These are phyloP conservation scores for Acer yangbiense DNA, from an alignment of 345 rosid genomes.

Conservation along the genomic window DNA sequence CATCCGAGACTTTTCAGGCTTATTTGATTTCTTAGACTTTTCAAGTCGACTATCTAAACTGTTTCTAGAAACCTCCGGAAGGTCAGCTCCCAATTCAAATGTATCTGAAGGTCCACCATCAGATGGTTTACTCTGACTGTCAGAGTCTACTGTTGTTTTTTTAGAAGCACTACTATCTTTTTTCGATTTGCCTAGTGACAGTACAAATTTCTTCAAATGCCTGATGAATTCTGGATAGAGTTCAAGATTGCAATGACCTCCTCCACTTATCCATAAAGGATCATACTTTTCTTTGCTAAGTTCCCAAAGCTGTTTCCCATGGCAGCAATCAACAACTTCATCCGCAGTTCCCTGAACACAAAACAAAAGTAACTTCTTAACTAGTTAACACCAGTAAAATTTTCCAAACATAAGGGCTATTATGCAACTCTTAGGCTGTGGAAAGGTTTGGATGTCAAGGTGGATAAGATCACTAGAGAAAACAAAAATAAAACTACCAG, in stretches of 20 bases:
- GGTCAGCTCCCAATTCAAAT: slow-evolving; percentile 64
- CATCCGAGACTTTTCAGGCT: slow-evolving; percentile 94
- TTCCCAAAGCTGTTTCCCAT: slow-evolving; percentile 83
- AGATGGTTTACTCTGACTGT: slow-evolving; percentile 48
- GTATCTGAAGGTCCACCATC: slow-evolving; percentile 67
- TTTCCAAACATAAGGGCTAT: background rate
- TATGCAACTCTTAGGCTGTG: background rate
- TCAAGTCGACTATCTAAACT: slow-evolving; percentile 95
- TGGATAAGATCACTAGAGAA: too few species aligned
- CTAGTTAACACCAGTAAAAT: slow-evolving; percentile 12
- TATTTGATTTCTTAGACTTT: slow-evolving; percentile 79
- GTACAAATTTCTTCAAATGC: slow-evolving; percentile 75
- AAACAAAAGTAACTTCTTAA: slow-evolving; percentile 9
- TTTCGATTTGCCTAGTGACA: slow-evolving; percentile 57
- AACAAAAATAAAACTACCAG: background rate
- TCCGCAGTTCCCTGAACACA: slow-evolving; percentile 75
- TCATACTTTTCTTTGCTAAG: slow-evolving; percentile 83
- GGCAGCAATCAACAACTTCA: slow-evolving; percentile 90
- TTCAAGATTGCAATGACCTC: slow-evolving; percentile 93
- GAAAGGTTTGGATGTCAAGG: too few species aligned
- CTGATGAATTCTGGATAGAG: slow-evolving; percentile 82
- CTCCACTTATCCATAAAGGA: slow-evolving; percentile 86
- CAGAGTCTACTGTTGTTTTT: slow-evolving; percentile 41
- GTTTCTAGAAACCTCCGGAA: slow-evolving; percentile 89
- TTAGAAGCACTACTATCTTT: slow-evolving; percentile 40